A percentile compares a stretch with the other conserved stretches of the same genome.
These are phyloP conservation scores for Xerocomus spinulosus DNA, from an alignment of 768 basidiomycete species.

Conservation along the genomic window DNA sequence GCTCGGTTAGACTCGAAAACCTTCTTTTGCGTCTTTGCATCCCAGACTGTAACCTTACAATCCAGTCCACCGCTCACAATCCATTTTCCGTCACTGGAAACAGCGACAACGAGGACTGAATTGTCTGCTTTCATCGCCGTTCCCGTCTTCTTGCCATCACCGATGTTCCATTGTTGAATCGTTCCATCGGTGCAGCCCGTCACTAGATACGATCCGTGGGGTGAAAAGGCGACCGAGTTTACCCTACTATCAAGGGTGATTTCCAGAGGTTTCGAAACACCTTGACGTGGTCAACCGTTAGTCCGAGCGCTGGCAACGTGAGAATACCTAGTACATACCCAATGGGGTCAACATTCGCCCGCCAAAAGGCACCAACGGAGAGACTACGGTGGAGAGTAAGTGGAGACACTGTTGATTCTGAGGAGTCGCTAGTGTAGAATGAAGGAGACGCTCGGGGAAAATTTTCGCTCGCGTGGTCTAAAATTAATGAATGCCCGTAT, in stretches of 20 bases:
- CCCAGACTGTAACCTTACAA: conserved; percentile 9
- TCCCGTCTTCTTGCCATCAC: conserved; percentile 9
- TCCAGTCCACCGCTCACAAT: conserved; percentile 11
- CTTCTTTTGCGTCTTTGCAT: conserved; percentile 4
- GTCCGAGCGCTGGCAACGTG: neutral
- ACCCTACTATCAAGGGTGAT: conserved; percentile 1
- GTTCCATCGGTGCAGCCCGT: conserved; percentile 11
- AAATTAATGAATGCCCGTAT: no score
- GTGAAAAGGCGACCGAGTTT: conserved; percentile 14
- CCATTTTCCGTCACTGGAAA: conserved; percentile 16
- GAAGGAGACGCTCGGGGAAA: neutral
- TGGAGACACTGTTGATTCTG: no score
- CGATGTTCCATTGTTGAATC: conserved; percentile 10
- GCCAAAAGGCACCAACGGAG: neutral
- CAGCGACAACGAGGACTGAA: conserved; percentile 7
- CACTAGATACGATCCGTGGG: conserved; percentile 9
- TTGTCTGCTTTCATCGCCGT: conserved; percentile 5
- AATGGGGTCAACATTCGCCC: conserved; percentile 1
- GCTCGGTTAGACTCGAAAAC: neutral
- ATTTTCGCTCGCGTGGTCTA: neutral
- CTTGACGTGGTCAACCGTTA: conserved; percentile 1
- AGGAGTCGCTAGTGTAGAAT: no score
- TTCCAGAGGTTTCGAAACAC: conserved; percentile 5
- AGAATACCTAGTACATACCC: conserved; percentile 1
- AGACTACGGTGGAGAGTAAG: neutral